These are phyloP conservation scores for Monilinia aucupariae DNA, from an alignment of 2,329 filamentous ascomycete genomes.

Conservation along the genomic window DNA sequence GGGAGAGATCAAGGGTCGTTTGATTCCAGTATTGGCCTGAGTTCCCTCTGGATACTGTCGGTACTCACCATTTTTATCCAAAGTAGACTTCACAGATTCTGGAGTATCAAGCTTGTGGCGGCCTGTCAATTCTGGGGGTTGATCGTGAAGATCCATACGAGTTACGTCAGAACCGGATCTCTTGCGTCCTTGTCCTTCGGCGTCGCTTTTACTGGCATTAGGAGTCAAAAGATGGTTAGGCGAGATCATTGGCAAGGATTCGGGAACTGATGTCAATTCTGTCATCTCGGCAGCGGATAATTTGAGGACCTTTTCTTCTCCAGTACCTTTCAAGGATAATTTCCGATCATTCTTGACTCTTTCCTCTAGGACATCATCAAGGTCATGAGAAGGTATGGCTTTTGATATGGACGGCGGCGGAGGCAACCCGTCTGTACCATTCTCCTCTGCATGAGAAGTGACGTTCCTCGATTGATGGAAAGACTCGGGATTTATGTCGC, in stretches of 20 bases:
- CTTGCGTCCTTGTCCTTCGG: slow-evolving; percentile 24
- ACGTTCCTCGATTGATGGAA: slow-evolving; percentile 5
- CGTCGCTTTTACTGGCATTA: slow-evolving; percentile 35
- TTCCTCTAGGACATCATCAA: slow-evolving; percentile 33
- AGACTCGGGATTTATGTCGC: slow-evolving; percentile 19
- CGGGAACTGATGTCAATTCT: slow-evolving; percentile 50
- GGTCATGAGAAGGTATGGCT: slow-evolving; percentile 23
- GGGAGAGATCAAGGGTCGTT: slow-evolving; percentile 28
- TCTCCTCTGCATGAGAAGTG: neutral
- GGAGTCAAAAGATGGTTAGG: slow-evolving; percentile 32
- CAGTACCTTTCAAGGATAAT: slow-evolving; percentile 23
- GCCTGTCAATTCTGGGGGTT: slow-evolving; percentile 3
- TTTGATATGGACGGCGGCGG: slow-evolving; percentile 27
- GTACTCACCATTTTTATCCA: slow-evolving; percentile 21
- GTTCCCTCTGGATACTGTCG: slow-evolving; percentile 20
- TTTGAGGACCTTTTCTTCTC: slow-evolving; percentile 42
- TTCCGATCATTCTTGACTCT: slow-evolving; percentile 26
- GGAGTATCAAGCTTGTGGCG: slow-evolving; percentile 19
- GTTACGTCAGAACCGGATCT: slow-evolving; percentile 22
- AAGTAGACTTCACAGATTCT: slow-evolving; percentile 18
- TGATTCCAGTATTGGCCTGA: slow-evolving; percentile 19
- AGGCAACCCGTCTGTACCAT: slow-evolving; percentile 4
- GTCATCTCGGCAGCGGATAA: slow-evolving; percentile 56
- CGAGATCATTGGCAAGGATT: slow-evolving; percentile 52
- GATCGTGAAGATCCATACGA: slow-evolving; percentile 20